Evolutionary conservation across 331 rosid species (phyloP).

Genomic region (Ulmus americana): DNA sequence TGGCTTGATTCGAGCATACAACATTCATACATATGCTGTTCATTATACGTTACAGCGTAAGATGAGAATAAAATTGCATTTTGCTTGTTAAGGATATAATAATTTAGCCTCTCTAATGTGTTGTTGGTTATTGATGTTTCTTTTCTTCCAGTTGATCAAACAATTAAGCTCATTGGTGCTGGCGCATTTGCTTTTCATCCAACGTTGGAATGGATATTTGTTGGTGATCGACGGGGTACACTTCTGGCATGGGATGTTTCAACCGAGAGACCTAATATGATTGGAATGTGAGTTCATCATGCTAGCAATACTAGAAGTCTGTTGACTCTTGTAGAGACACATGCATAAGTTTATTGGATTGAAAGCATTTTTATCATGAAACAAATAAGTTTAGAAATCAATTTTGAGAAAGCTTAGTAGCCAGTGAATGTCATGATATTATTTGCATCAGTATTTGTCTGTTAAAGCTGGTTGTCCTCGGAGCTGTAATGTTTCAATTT

Average conservation of each 20-base stretch:
- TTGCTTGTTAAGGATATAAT: constrained; percentile 25
- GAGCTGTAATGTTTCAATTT: constrained; percentile 2
- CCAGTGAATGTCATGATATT: neutral
- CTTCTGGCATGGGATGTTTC: constrained; percentile 98
- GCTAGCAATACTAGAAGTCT: constrained; percentile 3
- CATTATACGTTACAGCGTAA: constrained; percentile 89
- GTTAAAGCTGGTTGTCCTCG: neutral
- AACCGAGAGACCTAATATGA: constrained; percentile 88
- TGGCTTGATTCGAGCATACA: constrained; percentile 94
- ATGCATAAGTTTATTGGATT: neutral
- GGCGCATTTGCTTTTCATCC: constrained; percentile 99
- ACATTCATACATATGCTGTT: constrained; percentile 90
- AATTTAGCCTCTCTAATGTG: constrained; percentile 20
- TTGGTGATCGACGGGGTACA: constrained; percentile 97
- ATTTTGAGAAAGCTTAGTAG: neutral
- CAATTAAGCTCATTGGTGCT: constrained; percentile 92
- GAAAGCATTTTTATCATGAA: neutral
- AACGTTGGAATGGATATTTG: constrained; percentile 94
- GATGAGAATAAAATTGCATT: constrained; percentile 29
- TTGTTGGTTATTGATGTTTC: constrained; percentile 19
- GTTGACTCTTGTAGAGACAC: neutral
- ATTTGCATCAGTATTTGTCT: neutral
- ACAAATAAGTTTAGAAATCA: neutral
- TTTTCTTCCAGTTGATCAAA: constrained; percentile 62
- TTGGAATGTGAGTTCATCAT: constrained; percentile 82